Evolutionary conservation across 345 rosid genomes (phyloP), one percentile per base, ranked within the genome.

Genomic region (Linum usitatissimum): DNA sequence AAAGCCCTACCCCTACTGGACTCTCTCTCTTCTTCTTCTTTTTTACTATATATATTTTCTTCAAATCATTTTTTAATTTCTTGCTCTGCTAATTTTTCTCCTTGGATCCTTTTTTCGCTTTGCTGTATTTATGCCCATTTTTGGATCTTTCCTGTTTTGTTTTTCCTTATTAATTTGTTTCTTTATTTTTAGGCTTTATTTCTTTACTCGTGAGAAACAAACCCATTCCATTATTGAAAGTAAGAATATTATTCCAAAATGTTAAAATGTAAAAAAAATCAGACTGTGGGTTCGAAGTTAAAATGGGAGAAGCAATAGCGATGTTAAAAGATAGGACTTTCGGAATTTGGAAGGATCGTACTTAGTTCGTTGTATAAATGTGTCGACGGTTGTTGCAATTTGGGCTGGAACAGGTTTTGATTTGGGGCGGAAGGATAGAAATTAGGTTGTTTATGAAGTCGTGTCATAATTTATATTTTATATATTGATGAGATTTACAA

Each of bases 71-170:
- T 56, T 13, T 56, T 28, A 4, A 4, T 9, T 56, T 56, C 12
- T 56, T 18, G 13, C 2, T 5, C 2, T 59, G 36, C 30, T 59
- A 8, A 19, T 56, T 28, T 56, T 56, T n/a, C 62, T 19, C 36
- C 31, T 30, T 34, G 38, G 18, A 15, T 23, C 39, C 30, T 60
- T 60, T 17, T 60, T 31, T 39, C 9, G 18, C 30, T 12, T 60
- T 60, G 13, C 18, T 39, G 36, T 30, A n/a, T 60, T 9, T 39
- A 14, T 60, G 1, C 20, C 39, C 63, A 34, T 34, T 5, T 60
- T 60, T 60, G 18, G 18, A 34, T 60, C 23, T 18, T 31, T 60
- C 63, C 51, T 60, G 48, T 60, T 60, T 39, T n/a, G 18, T 20
- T 60, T 60, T 59, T 58, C 17, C 14, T 28, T 59, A 21, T n/a